Conservation (phyloP, 306 rosid species). For the Ormosia emarginata region DNA sequence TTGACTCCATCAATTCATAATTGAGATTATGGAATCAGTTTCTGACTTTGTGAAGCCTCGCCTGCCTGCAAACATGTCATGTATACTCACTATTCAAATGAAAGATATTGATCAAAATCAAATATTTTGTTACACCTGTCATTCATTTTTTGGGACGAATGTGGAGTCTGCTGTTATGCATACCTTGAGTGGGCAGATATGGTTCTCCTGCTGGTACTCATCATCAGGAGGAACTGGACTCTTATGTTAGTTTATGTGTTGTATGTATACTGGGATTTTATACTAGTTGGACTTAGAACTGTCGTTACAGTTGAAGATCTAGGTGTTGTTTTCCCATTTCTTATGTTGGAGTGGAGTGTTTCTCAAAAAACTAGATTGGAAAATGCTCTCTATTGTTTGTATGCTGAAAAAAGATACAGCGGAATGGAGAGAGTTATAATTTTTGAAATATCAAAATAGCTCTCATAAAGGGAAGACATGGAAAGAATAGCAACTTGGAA, state of each 20-base stretch:
- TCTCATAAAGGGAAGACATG: neutral
- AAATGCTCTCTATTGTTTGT: neutral
- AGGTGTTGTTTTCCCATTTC: neutral
- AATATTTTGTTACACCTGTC: neutral
- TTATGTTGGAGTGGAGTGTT: neutral
- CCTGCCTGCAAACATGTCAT: neutral
- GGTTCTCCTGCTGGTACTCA: slow-evolving; percentile 18
- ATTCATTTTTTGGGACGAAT: neutral
- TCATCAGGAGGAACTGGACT: neutral
- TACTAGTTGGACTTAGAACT: slow-evolving; percentile 7
- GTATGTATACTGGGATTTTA: neutral
- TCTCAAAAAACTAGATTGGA: neutral
- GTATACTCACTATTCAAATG: neutral
- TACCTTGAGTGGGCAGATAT: neutral
- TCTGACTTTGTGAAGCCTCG: neutral
- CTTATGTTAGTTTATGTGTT: neutral
- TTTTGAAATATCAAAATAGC: slow-evolving; percentile 5
- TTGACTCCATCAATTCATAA: slow-evolving; percentile 9
- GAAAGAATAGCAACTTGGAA: neutral
- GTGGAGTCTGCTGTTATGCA: neutral
- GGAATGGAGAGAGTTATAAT: neutral
- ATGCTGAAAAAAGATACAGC: neutral
- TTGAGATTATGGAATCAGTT: neutral
- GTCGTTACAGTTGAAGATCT: neutral
- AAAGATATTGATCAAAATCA: neutral